Evolutionary conservation across 768 basidiomycete species (phyloP), one percentile per base, ranked within the genome.

Genomic region (Kwoniella mangroviensis): DNA sequence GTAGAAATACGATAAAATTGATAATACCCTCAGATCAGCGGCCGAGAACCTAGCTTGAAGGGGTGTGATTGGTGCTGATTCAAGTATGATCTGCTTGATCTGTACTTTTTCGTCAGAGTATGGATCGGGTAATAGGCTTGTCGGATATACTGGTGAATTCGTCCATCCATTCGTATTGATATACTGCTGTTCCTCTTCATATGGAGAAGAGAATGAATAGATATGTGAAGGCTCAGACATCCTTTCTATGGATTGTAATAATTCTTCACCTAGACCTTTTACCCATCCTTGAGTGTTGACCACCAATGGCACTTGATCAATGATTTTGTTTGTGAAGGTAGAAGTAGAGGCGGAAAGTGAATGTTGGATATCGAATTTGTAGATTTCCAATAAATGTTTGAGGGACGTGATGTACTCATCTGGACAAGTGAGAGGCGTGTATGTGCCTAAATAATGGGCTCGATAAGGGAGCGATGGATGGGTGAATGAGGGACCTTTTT

Each of bases 281-380:
- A 88, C 88, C 96, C 96, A 99, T 2, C 96, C 96, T 89, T 96
- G 95, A 0, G 92, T 98, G 80, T 98, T 99, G 63, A 98, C 88
- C 17, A 98, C 88, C 19, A 98, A 87, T 0, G 96, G 96, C 4
- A 94, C 88, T 28, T 84, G 70, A 59, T 59, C 42, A 7, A 13
- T 24, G 34, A 58, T 54, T 28, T 64, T 52, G 56, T 19, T 28
- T n/a, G 51, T 21, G 0, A 67, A 19, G 2, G 56, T 56, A 24
- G 81, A 80, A 42, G 19, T 15, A 42, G 41, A 60, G 74, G 1
- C 86, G 13, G 67, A 53, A 84, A 61, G 85, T 0, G 78, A 73
- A 67, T 82, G 80, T 60, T 83, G 82, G 4, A 95, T 78, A 56
- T 94, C 91, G 42, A 90, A 84, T 22, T 86, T 88, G 80, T 80